Evolutionary conservation across 1,284 basidiomycete species (phyloP), one percentile per base, ranked within the genome.

Genomic region (Erythrobasidium hasegawianum): DNA sequence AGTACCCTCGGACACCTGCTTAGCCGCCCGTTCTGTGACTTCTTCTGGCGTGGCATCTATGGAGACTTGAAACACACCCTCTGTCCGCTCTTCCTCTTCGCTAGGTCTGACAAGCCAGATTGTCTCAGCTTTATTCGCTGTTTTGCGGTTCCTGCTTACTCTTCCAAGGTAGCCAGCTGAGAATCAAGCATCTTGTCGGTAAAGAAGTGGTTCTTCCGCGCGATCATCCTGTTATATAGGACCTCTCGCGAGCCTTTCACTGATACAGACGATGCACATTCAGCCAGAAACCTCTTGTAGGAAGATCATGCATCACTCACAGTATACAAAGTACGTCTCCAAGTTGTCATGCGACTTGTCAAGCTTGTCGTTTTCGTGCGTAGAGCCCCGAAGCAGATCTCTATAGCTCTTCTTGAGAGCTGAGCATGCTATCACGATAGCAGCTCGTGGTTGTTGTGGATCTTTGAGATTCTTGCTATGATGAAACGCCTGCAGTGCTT

Each of bases 141-240:
- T n/a, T n/a, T n/a, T n/a, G n/a, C n/a, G 7, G 8, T 7, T 20
- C 8, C 5, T 18, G 38, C 62, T n/a, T n/a, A 65, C 66, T 24
- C 43, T 78, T 97, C 89, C 67, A 97, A 76, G 39, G 89, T 87
- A n/a, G 79, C 79, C 68, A 96, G 75, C 79, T 97, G 94, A 70
- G 87, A 88, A 59, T 88, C 86, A 69, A 97, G 81, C 93, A 97
- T 95, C 22, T 77, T 75, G 24, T 85, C 83, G 77, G 92, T 92
- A 87, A 97, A 91, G 72, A 90, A 96, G 77, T 97, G 94, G 0
- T 85, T 86, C 70, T 85, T 77, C 29, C 93, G 81, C 60, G 81
- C 80, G 72, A 77, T 74, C 84, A 97, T 91, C 45, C 93, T 80
- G 56, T 86, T 81, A 71, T 82, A 72, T 53, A 96, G 76, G 56